Evolutionary conservation across 2,329 filamentous ascomycete genomes (phyloP), one percentile per base, ranked within the genome.

Genomic region (Graphilbum sp.): DNA sequence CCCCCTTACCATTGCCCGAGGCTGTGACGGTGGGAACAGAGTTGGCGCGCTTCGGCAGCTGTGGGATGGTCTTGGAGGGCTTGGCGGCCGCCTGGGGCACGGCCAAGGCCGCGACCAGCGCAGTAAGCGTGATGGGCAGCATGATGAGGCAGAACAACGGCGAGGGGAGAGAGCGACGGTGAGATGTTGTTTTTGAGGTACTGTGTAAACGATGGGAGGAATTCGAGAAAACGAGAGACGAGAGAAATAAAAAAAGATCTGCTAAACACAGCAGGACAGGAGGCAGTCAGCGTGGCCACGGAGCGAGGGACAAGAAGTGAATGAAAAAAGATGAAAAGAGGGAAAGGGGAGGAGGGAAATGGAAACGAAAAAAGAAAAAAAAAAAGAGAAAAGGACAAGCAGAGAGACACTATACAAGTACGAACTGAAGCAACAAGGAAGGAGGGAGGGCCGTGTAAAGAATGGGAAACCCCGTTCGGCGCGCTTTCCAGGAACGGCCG

Each of bases 1-100:
- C n/a, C 2, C 7, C 17, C 57, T 47, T 58, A 73, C 69, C 70
- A 58, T 73, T 75, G 47, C 70, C 70, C 17, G 66, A 69, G 36
- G 59, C 66, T 1, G 64, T 64, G 45, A 75, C 63, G 13, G 60
- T 53, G 16, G 69, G 63, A 20, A 71, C 47, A 36, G 56, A 55
- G 44, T 29, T 30, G 8, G 61, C 62, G 38, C 69, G 63, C 54
- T 70, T 70, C 52, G 66, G 64, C 17, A 63, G 55, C 45, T 66
- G 53, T 39, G 59, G 61, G 42, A 60, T 54, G 9, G 64, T 69
- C 32, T 53, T 55, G 23, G 70, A 72, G 36, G 72, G 69, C 11
- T 57, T 58, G 39, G 67, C 67, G 19, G 54, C 52, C 43, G 60
- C 67, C 7, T 50, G 38, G 18, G 46, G 43, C 43, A 59, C 50